These are phyloP conservation scores for Avena eriantha DNA, from an alignment of 176 grass and related monocot genomes.

Conservation along the genomic window DNA sequence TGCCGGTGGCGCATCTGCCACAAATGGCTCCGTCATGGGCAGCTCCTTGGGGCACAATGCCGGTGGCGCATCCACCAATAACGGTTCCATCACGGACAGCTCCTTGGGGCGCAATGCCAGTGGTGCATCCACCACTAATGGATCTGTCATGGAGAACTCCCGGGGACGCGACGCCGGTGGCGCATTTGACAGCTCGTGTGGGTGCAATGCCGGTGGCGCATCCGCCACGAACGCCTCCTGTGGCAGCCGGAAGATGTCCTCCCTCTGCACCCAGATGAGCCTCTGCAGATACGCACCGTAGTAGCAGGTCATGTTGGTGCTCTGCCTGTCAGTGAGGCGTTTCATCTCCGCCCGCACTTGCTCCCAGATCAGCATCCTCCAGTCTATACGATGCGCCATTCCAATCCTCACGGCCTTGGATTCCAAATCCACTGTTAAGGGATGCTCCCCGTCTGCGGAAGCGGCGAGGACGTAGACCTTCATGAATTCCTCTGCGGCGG, in stretches of 20 bases:
- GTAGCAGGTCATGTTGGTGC: not conserved
- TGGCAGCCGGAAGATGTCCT: not conserved
- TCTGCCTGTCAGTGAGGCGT: no score
- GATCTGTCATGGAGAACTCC: not conserved
- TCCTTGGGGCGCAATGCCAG: not conserved
- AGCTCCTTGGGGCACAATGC: no score
- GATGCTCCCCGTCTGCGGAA: not conserved
- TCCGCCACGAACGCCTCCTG: not conserved
- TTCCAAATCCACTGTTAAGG: not conserved
- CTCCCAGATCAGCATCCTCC: not conserved
- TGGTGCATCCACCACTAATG: not conserved
- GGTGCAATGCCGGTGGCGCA: no score
- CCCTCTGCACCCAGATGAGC: not conserved
- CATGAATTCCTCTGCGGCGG: not conserved
- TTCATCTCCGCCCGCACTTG: not conserved
- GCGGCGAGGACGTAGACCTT: not conserved
- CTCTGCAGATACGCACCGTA: not conserved
- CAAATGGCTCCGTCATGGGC: no score
- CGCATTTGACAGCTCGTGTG: not conserved
- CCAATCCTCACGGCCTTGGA: not conserved
- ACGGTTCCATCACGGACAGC: not conserved
- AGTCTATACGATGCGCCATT: not conserved
- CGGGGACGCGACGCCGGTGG: not conserved
- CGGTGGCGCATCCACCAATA: not conserved
- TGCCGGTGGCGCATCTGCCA: not conserved